Conservation (phyloP, 2,329 filamentous ascomycete species). For the Aspergillus felis region DNA sequence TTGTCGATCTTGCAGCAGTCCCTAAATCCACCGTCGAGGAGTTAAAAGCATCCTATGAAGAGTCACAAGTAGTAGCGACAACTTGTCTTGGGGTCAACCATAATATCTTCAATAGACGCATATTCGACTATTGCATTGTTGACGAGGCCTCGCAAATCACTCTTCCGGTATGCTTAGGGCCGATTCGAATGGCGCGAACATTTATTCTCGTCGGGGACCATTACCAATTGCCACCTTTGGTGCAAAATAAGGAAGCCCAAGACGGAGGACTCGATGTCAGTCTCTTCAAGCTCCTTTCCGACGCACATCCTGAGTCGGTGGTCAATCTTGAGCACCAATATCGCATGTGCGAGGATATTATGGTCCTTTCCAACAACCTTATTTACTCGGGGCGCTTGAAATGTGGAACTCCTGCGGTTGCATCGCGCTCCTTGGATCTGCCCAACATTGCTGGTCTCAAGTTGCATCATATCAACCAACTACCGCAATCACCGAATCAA, state of each 20-base stretch:
- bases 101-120: conserved; percentile 77
- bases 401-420: conserved; percentile 77
- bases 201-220: conserved; percentile 97
- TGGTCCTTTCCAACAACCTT: conserved; percentile 85
- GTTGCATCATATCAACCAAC: conserved; percentile 49
- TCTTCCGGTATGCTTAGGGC: conserved; percentile 86
- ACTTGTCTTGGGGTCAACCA: conserved; percentile 93
- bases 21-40: conserved; percentile 76
- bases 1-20: conserved; percentile 72
- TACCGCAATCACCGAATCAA: conserved; percentile 16
- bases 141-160: conserved; percentile 98
- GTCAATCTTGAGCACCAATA: conserved; percentile 95
- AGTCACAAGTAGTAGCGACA: conserved; percentile 84
- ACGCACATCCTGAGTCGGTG: conserved; percentile 80
- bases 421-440: conserved; percentile 63
- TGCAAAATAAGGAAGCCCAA: conserved; percentile 84
- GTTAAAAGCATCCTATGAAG: conserved; percentile 77
- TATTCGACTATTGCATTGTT: conserved; percentile 97
- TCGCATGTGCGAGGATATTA: conserved; percentile 96
- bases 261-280: conserved; percentile 86
- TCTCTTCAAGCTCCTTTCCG: conserved; percentile 89
- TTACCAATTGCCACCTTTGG: conserved; percentile 89
- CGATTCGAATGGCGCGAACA: conserved; percentile 84
- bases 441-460: conserved; percentile 61
- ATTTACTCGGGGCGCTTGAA: conserved; percentile 91